Evolutionary conservation across 176 grass and related monocot species (phyloP).

Genomic region (Eleusine coracana): DNA sequence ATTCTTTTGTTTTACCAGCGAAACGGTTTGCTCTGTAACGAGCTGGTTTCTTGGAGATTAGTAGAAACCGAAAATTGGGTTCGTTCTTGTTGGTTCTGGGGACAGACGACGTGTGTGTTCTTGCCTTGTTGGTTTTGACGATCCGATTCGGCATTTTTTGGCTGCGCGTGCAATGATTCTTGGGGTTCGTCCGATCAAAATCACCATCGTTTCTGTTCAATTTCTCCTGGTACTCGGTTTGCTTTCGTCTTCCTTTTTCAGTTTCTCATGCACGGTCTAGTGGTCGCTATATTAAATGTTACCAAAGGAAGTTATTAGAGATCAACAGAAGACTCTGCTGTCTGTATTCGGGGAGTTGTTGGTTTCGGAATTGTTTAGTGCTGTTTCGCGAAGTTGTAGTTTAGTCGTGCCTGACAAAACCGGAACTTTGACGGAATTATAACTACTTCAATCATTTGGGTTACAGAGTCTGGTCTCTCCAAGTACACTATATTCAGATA

Average conservation of each 20-base stretch:
- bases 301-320: background rate
- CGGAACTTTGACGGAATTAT: background rate
- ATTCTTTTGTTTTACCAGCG: background rate
- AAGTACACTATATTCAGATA: background rate
- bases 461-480: background rate
- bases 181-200: background rate
- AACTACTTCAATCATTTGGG: background rate
- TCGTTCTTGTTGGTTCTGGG: background rate
- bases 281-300: background rate
- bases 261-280: background rate
- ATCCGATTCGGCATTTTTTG: background rate
- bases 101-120: background rate
- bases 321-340: background rate
- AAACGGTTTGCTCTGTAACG: background rate
- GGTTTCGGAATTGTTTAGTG: background rate
- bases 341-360: conserved; percentile 1
- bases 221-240: background rate
- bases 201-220: background rate
- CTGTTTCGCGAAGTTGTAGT: conserved; percentile 3
- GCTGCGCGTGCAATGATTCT: background rate
- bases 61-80: background rate
- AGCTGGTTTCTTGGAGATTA: conserved; percentile 7
- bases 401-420: background rate
- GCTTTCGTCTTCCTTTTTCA: background rate
- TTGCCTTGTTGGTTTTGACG: background rate